Conservation (phyloP, 2,329 filamentous ascomycete species). For the Diaporthe vexans region DNA sequence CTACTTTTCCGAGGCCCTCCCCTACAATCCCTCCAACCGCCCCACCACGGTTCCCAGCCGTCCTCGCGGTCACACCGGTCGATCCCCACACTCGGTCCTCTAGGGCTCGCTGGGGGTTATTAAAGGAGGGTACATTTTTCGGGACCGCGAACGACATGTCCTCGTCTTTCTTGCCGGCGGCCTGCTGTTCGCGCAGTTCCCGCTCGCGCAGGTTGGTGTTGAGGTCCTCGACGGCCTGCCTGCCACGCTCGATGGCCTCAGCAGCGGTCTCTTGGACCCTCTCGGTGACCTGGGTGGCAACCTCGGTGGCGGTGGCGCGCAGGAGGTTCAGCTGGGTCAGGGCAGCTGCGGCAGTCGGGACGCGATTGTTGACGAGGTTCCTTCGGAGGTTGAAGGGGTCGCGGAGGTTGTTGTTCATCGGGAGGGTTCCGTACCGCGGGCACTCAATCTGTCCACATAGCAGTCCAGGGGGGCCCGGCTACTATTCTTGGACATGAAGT, state of each 20-base stretch:
- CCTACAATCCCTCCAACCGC: conserved; percentile 56
- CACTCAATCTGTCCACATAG: conserved; percentile 40
- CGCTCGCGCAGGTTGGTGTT: conserved; percentile 42
- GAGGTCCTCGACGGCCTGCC: conserved; percentile 60
- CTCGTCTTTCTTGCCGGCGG: conserved; percentile 44
- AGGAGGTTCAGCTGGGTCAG: conserved; percentile 58
- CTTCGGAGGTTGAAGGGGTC: conserved; percentile 48
- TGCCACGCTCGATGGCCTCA: conserved; percentile 63
- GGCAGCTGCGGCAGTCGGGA: conserved; percentile 49
- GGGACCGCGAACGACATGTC: conserved; percentile 78
- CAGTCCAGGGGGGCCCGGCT: conserved; percentile 33
- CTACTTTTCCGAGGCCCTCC: conserved; percentile 73
- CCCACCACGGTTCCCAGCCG: conserved; percentile 48
- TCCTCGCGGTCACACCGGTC: conserved; percentile 60
- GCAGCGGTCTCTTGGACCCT: conserved; percentile 58
- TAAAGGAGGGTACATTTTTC: conserved; percentile 78
- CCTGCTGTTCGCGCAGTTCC: conserved; percentile 49
- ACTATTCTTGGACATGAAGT: conserved; percentile 31
- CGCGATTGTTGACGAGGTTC: conserved; percentile 60
- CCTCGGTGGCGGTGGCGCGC: conserved; percentile 61
- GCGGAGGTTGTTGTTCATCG: conserved; percentile 43
- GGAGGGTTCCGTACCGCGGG: conserved; percentile 35
- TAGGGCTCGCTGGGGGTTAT: conserved; percentile 72
- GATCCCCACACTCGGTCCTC: conserved; percentile 78
- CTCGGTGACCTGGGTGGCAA: conserved; percentile 50